Evolutionary conservation across 768 basidiomycete genomes (phyloP).

Genomic region (Amanita brunnescens): DNA sequence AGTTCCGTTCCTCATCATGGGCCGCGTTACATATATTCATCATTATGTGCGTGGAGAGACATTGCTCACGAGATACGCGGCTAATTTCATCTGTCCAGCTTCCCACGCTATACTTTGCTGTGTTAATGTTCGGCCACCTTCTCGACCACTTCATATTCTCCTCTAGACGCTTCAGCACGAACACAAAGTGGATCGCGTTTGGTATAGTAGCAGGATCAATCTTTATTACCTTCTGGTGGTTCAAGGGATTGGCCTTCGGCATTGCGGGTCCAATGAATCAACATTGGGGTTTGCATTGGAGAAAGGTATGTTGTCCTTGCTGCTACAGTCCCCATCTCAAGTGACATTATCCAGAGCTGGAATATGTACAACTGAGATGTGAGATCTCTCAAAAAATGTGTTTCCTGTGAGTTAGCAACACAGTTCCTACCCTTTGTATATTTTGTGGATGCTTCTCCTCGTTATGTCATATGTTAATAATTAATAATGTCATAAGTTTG

Average conservation of each 20-base stretch:
- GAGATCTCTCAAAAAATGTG: neutral
- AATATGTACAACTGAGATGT: slow-evolving; percentile 20
- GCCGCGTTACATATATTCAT: slow-evolving; percentile 91
- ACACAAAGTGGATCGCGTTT: slow-evolving; percentile 69
- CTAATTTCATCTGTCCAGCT: slow-evolving; percentile 39
- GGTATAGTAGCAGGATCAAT: slow-evolving; percentile 49
- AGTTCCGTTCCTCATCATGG: slow-evolving; percentile 99
- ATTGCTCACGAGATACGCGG: neutral
- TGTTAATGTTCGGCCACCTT: slow-evolving; percentile 84
- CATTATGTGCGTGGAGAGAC: slow-evolving; percentile 66
- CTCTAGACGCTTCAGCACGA: slow-evolving; percentile 48
- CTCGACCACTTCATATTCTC: slow-evolving; percentile 92
- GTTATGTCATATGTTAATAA: too few species aligned
- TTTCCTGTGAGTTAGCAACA: neutral
- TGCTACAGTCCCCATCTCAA: neutral
- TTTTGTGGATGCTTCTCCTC: too few species aligned
- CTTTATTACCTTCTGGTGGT: slow-evolving; percentile 90
- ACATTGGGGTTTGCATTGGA: slow-evolving; percentile 75
- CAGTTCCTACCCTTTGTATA: too few species aligned
- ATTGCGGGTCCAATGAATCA: slow-evolving; percentile 83
- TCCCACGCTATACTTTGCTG: slow-evolving; percentile 94
- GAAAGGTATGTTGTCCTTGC: slow-evolving; percentile 34
- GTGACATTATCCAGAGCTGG: slow-evolving; percentile 18
- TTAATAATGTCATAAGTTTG: too few species aligned
- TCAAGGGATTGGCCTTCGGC: slow-evolving; percentile 82